These are phyloP conservation scores for Jamesozyma rosinii DNA, from an alignment of 805 yeast genomes.

Conservation along the genomic window DNA sequence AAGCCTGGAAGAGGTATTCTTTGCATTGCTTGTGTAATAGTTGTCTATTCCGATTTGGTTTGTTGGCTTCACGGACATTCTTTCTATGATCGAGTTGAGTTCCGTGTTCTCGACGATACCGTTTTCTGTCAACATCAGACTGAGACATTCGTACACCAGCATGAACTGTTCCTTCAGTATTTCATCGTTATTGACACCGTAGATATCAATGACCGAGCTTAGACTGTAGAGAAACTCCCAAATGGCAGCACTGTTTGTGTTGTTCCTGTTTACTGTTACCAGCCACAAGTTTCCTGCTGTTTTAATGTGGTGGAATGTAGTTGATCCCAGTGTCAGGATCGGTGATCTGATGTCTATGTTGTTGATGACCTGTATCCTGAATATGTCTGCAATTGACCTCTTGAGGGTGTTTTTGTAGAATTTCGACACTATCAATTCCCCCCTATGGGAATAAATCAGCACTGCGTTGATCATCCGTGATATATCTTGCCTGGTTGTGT, in stretches of 20 bases:
- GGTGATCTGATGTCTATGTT: conserved; percentile 50
- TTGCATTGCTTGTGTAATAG: too few species aligned
- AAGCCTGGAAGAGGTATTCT: neutral
- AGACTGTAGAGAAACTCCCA: conserved; percentile 70
- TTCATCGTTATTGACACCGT: conserved; percentile 34
- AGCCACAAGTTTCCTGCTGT: conserved; percentile 55
- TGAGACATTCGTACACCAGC: conserved; percentile 65
- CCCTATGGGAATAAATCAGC: conserved; percentile 68
- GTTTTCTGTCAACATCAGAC: conserved; percentile 43
- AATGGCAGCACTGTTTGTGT: conserved; percentile 72
- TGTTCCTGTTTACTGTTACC: conserved; percentile 83
- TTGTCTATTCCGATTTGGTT: neutral
- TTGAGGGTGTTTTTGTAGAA: conserved; percentile 67
- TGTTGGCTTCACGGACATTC: conserved; percentile 19
- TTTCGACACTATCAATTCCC: conserved; percentile 74
- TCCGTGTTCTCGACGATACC: conserved; percentile 27
- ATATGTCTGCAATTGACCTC: conserved; percentile 74
- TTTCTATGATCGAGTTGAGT: conserved; percentile 16
- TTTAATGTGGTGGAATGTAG: conserved; percentile 75
- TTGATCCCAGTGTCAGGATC: conserved; percentile 78
- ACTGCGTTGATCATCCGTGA: conserved; percentile 67
- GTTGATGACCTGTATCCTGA: conserved; percentile 83
- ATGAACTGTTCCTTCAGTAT: conserved; percentile 57
- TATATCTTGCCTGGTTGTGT: too few species aligned
- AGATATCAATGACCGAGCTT: conserved; percentile 41